Evolutionary conservation across 2,329 filamentous ascomycete species (phyloP).

Genomic region (Hymenoscyphus fructigenus): DNA sequence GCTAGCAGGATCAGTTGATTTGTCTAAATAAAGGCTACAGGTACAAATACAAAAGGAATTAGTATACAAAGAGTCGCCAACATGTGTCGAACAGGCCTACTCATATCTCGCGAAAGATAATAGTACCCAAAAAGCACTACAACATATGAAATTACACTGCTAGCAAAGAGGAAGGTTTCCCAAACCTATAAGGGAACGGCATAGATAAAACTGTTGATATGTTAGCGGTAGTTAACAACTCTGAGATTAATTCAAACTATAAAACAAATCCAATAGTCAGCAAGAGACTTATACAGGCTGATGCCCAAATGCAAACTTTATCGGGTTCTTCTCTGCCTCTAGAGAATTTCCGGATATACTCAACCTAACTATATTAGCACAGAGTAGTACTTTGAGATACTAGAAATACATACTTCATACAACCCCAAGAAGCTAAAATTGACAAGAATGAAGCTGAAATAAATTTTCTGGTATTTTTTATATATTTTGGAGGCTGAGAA

Average conservation of each 20-base stretch:
- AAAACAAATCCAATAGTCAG: background rate
- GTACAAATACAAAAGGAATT: background rate
- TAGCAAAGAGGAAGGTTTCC: background rate
- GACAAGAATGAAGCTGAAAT: conserved; percentile 1
- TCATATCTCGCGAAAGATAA: background rate
- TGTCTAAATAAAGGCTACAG: background rate
- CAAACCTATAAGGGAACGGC: background rate
- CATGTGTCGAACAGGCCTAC: background rate
- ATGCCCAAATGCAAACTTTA: background rate
- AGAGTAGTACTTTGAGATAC: background rate
- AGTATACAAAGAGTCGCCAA: background rate
- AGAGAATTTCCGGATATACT: conserved; percentile 3
- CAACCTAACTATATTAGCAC: background rate
- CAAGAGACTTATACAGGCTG: conserved; percentile 1
- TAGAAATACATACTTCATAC: background rate
- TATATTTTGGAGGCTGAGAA: conserved; percentile 2
- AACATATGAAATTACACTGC: background rate
- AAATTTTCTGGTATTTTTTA: conserved; percentile 1
- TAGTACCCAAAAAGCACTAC: background rate
- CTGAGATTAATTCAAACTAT: background rate
- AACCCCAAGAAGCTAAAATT: background rate
- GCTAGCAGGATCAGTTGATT: background rate
- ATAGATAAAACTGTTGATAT: background rate
- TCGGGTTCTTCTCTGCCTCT: background rate
- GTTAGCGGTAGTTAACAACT: conserved; percentile 1